Evolutionary conservation across 2,329 filamentous ascomycete species (phyloP).

Genomic region (Tolypocladium inflatum): DNA sequence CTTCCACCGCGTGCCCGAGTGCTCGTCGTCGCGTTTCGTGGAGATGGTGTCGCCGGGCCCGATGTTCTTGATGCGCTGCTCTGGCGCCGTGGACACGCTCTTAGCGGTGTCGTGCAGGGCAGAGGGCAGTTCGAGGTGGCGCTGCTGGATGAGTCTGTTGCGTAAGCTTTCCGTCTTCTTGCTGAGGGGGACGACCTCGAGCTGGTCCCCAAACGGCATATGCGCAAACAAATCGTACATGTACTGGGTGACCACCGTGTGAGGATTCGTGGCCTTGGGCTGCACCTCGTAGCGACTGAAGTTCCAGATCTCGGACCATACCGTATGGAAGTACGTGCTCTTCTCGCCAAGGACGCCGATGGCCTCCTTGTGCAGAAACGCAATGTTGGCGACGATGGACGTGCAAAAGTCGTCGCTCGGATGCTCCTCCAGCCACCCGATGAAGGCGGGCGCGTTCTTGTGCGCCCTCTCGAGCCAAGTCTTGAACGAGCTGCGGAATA

Average conservation of each 20-base stretch:
- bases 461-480: conserved; percentile 45
- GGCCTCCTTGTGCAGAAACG: conserved; percentile 58
- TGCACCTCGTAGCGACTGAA: conserved; percentile 23
- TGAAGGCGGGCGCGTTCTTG: conserved; percentile 27
- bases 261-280: conserved; percentile 5
- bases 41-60: conserved; percentile 39
- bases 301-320: conserved; percentile 45
- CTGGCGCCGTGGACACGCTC: conserved; percentile 7
- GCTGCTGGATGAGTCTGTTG: conserved; percentile 14
- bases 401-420: conserved; percentile 51
- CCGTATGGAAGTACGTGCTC: conserved; percentile 23
- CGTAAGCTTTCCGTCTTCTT: conserved; percentile 16
- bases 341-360: conserved; percentile 32
- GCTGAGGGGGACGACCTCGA: conserved; percentile 28
- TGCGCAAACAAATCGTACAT: conserved; percentile 54
- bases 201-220: conserved; percentile 46
- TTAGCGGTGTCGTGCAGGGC: conserved; percentile 13
- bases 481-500: conserved; percentile 50
- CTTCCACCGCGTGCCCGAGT: conserved; percentile 47
- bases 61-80: conserved; percentile 22
- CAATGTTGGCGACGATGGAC: conserved; percentile 47
- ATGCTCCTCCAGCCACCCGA: conserved; percentile 43
- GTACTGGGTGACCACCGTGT: conserved; percentile 63
- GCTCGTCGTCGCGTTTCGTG: conserved; percentile 31
- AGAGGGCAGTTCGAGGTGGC: conserved; percentile 16